A percentile compares a stretch with the other conserved stretches of the same genome.
phyloP scores from a whole-genome alignment of 257 asterid species.

The Capsicum baccatum region DNA sequence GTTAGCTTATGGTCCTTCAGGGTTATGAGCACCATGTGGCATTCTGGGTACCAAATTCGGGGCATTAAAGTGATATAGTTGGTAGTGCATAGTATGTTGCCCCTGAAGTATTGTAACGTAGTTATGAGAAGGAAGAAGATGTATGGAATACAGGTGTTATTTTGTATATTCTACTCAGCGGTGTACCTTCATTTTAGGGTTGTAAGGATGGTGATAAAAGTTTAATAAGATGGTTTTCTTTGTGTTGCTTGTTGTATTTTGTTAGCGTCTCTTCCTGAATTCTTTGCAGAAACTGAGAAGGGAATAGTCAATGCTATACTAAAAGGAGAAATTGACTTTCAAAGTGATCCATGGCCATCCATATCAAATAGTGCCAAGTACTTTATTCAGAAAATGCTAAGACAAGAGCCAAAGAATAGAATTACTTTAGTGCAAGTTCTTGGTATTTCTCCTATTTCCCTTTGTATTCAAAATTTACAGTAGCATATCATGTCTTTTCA shows the following conservation, averaged over 20 bases:
- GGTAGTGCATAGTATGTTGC: neutral
- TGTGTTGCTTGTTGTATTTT: neutral
- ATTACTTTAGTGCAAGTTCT: slow-evolving; percentile 54
- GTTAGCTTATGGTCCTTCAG: no score
- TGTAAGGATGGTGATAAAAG: neutral
- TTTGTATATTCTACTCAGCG: neutral
- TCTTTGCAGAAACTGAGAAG: slow-evolving; percentile 78
- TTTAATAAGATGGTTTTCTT: slow-evolving; percentile 9
- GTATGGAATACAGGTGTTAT: neutral
- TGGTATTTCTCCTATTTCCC: slow-evolving; percentile 51
- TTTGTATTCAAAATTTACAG: neutral
- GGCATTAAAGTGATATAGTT: no score
- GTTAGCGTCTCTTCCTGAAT: neutral
- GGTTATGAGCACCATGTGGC: no score
- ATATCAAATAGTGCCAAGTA: slow-evolving; percentile 81
- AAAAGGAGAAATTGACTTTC: slow-evolving; percentile 72
- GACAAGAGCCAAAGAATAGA: slow-evolving; percentile 59
- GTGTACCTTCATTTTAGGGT: slow-evolving; percentile 36
- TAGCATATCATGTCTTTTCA: neutral
- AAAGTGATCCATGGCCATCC: slow-evolving; percentile 47
- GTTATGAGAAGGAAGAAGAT: slow-evolving; percentile 35
- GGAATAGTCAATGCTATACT: slow-evolving; percentile 89
- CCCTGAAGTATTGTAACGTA: slow-evolving; percentile 31
- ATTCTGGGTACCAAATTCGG: no score
- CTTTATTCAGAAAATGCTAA: slow-evolving; percentile 78